Percentiles rank a stretch among this genome's conserved stretches.
phyloP scores from a whole-genome alignment of 1,284 basidiomycete species.

The Apiotrichum sp. region DNA sequence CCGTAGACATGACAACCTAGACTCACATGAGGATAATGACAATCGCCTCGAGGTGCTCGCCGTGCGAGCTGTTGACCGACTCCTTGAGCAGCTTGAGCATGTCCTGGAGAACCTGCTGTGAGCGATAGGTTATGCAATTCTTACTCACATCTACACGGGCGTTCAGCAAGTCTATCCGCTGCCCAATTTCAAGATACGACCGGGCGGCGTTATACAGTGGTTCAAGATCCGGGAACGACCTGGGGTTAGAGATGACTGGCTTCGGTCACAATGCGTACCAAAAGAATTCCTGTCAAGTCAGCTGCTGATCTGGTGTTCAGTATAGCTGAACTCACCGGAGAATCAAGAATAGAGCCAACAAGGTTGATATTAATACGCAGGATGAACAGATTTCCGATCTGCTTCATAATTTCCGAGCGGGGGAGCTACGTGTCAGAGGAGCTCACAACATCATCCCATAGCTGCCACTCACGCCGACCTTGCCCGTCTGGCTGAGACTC shows the following conservation, averaged over 20 bases:
- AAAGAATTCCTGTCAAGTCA: conserved; percentile 68
- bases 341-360: conserved; percentile 90
- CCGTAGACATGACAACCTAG: too few species aligned
- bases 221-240: conserved; percentile 77
- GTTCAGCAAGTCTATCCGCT: conserved; percentile 87
- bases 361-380: conserved; percentile 91
- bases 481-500: conserved; percentile 85
- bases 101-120: conserved; percentile 76
- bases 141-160: conserved; percentile 67
- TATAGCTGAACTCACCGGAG: conserved; percentile 51
- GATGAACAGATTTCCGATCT: conserved; percentile 91
- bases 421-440: conserved; percentile 42
- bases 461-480: conserved; percentile 69
- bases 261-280: conserved; percentile 37
- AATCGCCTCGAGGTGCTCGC: conserved; percentile 90
- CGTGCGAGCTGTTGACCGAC: conserved; percentile 76
- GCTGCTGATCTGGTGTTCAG: background rate
- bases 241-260: too few species aligned
- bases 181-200: conserved; percentile 89
- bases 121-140: background rate
- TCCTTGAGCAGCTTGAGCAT: conserved; percentile 95
- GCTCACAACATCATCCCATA: background rate
- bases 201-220: conserved; percentile 89
- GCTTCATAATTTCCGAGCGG: conserved; percentile 83
- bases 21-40: conserved; percentile 88